phyloP scores from a whole-genome alignment of 2,329 filamentous ascomycete species.

The Fusarium duplospermum region DNA sequence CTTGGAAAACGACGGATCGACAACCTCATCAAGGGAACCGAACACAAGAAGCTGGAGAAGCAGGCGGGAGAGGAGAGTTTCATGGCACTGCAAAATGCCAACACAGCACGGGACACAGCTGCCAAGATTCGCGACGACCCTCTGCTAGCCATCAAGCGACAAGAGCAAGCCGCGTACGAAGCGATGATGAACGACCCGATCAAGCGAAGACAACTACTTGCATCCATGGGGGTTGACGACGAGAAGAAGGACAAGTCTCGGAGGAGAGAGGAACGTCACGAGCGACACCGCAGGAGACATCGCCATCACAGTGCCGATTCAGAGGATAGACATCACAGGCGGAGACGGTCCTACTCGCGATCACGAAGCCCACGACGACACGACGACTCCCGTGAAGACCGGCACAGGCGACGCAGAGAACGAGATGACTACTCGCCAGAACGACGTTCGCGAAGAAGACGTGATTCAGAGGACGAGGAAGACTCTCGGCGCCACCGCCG shows the following conservation, averaged over 20 bases:
- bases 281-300: conserved; percentile 57
- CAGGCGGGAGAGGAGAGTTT: conserved; percentile 70
- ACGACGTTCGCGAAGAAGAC: conserved; percentile 32
- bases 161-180: conserved; percentile 85
- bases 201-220: conserved; percentile 74
- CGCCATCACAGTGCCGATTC: conserved; percentile 55
- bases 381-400: conserved; percentile 46
- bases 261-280: conserved; percentile 47
- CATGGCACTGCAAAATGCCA: conserved; percentile 74
- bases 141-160: conserved; percentile 90
- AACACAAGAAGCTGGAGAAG: conserved; percentile 85
- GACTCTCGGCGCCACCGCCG: conserved; percentile 28
- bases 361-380: conserved; percentile 56
- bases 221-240: conserved; percentile 68
- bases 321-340: conserved; percentile 53
- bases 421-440: conserved; percentile 42
- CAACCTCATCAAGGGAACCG: conserved; percentile 80
- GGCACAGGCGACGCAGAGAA: conserved; percentile 35
- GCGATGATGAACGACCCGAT: conserved; percentile 83
- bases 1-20: conserved; percentile 94
- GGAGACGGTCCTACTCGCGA: conserved; percentile 60
- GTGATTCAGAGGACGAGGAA: conserved; percentile 33
- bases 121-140: conserved; percentile 92
- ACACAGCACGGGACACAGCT: conserved; percentile 82
- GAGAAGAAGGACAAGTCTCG: conserved; percentile 55